These are phyloP conservation scores for Ceriops tagal DNA, from an alignment of 345 rosid species.

Conservation along the genomic window DNA sequence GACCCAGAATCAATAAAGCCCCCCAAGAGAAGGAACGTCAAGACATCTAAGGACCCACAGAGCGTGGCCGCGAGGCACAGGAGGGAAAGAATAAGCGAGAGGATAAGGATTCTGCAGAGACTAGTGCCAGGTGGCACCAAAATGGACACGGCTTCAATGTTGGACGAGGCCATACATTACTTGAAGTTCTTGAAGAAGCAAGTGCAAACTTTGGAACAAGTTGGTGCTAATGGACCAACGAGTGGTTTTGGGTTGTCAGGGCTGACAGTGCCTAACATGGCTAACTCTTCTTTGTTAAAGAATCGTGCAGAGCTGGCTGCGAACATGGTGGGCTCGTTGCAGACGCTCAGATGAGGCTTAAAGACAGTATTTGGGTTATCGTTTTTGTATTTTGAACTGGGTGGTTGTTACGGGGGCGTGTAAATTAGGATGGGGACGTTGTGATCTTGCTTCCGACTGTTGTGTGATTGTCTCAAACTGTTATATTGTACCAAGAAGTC, in stretches of 20 bases:
- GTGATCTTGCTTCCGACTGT: neutral
- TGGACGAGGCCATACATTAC: conserved; percentile 91
- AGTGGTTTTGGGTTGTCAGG: conserved; percentile 32
- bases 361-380: neutral
- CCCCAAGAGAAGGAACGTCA: conserved; percentile 78
- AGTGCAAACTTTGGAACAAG: conserved; percentile 71
- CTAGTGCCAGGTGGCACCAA: conserved; percentile 91
- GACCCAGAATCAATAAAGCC: conserved; percentile 89
- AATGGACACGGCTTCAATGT: conserved; percentile 96
- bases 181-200: conserved; percentile 87
- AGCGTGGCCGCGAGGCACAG: conserved; percentile 90
- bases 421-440: neutral
- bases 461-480: too few species aligned
- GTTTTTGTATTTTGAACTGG: neutral
- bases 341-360: conserved; percentile 48
- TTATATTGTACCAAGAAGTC: too few species aligned
- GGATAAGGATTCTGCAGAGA: conserved; percentile 83
- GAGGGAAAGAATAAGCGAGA: conserved; percentile 82
- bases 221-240: conserved; percentile 39
- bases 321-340: conserved; percentile 48
- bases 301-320: conserved; percentile 42
- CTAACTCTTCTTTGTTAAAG: conserved; percentile 40
- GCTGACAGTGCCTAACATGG: conserved; percentile 30
- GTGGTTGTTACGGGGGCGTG: conserved; percentile 7
- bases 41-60: conserved; percentile 91